phyloP scores from a whole-genome alignment of 2,329 filamentous ascomycete genomes.

The Aspergillus sp. region DNA sequence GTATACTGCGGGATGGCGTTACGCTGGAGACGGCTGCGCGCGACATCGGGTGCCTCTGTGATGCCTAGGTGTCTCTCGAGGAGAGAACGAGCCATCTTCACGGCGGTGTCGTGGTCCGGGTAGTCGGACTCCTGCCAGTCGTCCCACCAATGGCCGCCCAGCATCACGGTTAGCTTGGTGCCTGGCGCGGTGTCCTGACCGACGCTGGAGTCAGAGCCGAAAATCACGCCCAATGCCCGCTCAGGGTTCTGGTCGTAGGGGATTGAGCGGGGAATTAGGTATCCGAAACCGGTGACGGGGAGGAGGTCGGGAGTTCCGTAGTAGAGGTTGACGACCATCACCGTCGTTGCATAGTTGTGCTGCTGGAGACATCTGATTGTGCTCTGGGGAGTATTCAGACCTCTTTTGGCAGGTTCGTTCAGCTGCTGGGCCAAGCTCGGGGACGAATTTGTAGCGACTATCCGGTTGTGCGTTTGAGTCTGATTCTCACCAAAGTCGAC shows the following conservation, averaged over 20 bases:
- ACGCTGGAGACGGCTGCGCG: constrained; percentile 51
- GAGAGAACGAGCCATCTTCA: constrained; percentile 60
- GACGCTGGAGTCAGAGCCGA: constrained; percentile 63
- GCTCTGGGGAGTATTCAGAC: constrained; percentile 6
- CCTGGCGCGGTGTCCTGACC: constrained; percentile 53
- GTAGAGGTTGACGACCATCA: constrained; percentile 89
- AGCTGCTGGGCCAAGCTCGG: constrained; percentile 21
- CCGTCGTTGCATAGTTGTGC: constrained; percentile 60
- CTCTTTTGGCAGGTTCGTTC: constrained; percentile 3
- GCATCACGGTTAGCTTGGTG: constrained; percentile 87
- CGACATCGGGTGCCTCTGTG: constrained; percentile 51
- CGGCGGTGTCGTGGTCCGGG: constrained; percentile 58
- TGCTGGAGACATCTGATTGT: constrained; percentile 17
- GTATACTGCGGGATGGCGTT: constrained; percentile 87
- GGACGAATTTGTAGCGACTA: constrained; percentile 27
- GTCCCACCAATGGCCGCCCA: constrained; percentile 90
- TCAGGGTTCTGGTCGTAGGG: constrained; percentile 68
- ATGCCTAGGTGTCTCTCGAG: constrained; percentile 69
- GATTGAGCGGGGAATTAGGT: constrained; percentile 73
- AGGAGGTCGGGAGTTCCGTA: constrained; percentile 60
- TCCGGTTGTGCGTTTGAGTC: constrained; percentile 17
- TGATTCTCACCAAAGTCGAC: constrained; percentile 8
- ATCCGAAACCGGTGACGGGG: constrained; percentile 70
- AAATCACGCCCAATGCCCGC: constrained; percentile 80
- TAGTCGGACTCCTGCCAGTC: constrained; percentile 45